phyloP scores from a whole-genome alignment of 2,329 filamentous ascomycete species.

The Cercospora citrullina region DNA sequence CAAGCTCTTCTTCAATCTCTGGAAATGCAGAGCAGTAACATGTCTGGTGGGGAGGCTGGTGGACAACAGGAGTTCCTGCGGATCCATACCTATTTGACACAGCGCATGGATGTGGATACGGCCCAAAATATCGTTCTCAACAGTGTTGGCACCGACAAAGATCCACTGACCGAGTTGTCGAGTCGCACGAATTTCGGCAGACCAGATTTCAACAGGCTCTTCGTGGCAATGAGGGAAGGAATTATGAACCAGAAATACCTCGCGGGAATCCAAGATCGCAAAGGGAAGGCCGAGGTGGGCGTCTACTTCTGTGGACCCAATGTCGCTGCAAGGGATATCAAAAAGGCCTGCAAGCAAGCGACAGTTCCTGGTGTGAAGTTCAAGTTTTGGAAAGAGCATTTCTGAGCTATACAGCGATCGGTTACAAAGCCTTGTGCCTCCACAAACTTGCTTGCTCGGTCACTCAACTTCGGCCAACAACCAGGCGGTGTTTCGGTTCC shows the following conservation, averaged over 20 bases:
- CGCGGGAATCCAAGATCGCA: constrained; percentile 58
- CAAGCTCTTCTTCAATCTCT: constrained; percentile 89
- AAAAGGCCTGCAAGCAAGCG: constrained; percentile 72
- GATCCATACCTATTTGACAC: constrained; percentile 97
- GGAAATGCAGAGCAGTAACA: constrained; percentile 77
- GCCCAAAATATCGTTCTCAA: constrained; percentile 97
- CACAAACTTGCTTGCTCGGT: neutral
- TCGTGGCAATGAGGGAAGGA: constrained; percentile 82
- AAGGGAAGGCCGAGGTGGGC: constrained; percentile 78
- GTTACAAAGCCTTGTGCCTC: neutral
- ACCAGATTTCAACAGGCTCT: constrained; percentile 80
- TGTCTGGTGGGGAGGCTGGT: constrained; percentile 46
- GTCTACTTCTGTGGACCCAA: constrained; percentile 98
- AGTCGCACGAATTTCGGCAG: constrained; percentile 91
- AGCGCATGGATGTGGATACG: constrained; percentile 87
- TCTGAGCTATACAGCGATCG: constrained; percentile 36
- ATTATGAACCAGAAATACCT: constrained; percentile 85
- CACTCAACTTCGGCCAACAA: neutral
- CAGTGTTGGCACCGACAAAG: constrained; percentile 80
- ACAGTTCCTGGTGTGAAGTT: constrained; percentile 81
- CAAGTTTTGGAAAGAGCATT: constrained; percentile 98
- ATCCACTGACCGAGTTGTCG: constrained; percentile 89
- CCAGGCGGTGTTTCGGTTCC: neutral
- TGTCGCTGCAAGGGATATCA: constrained; percentile 75
- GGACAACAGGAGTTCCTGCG: constrained; percentile 80